These are phyloP conservation scores for Cyberlindnera galapagoensis DNA, from an alignment of 805 yeast species.

Conservation along the genomic window DNA sequence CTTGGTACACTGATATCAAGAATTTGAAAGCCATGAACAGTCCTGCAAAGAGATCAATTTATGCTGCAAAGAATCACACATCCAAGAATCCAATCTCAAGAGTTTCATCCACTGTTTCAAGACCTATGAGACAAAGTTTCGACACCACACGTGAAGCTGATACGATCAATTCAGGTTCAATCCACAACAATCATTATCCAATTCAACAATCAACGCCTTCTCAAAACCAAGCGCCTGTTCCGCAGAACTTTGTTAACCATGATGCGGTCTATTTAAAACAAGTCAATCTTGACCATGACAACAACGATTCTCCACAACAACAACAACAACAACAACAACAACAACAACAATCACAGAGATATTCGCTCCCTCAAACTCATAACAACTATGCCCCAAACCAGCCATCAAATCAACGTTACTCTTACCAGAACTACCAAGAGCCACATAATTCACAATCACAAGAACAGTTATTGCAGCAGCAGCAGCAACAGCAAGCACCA, in stretches of 20 bases:
- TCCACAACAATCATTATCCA: constrained; percentile 19
- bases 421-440: constrained; percentile 1
- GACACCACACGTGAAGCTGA: constrained; percentile 20
- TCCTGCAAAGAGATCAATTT: constrained; percentile 20
- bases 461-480: constrained; percentile 8
- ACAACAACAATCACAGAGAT: constrained; percentile 15
- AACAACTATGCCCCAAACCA: constrained; percentile 1
- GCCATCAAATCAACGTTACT: neutral
- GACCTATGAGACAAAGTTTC: constrained; percentile 12
- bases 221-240: too few relatives aligned
- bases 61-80: constrained; percentile 19
- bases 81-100: constrained; percentile 19
- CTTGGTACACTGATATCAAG: constrained; percentile 79
- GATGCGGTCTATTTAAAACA: constrained; percentile 20
- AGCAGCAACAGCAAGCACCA: constrained; percentile 10
- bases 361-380: constrained; percentile 7
- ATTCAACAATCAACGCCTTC: constrained; percentile 15
- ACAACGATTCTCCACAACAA: too few relatives aligned
- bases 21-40: constrained; percentile 55
- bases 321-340: too few relatives aligned
- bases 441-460: constrained; percentile 5
- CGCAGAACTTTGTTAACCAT: constrained; percentile 13
- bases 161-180: constrained; percentile 20
- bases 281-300: constrained; percentile 8
- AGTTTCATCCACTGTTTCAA: constrained; percentile 25